Percentiles rank a stretch among this genome's conserved stretches.
phyloP scores from a whole-genome alignment of 139 green algal species.

The Tetradesmus lagerheimii region DNA sequence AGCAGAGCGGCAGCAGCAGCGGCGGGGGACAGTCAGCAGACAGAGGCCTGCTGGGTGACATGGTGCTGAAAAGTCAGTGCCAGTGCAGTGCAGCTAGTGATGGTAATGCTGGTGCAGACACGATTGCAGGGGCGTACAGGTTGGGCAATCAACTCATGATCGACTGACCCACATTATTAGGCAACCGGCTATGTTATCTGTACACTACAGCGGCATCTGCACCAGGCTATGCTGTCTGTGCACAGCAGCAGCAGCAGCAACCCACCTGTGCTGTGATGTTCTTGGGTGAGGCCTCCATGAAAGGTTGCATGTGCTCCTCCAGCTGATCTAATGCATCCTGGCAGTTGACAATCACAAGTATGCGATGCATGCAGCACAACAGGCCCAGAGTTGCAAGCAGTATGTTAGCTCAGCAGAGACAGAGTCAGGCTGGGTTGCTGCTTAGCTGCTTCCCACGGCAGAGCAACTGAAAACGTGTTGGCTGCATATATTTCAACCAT shows the following conservation, averaged over 20 bases:
- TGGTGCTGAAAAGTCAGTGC: no score
- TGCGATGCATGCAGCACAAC: background rate
- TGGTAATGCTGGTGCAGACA: no score
- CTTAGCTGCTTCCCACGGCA: background rate
- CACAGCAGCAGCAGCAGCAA: background rate
- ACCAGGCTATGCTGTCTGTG: background rate
- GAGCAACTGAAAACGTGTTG: background rate
- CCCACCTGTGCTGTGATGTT: background rate
- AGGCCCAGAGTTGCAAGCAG: background rate
- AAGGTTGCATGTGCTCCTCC: slow-evolving; percentile 24
- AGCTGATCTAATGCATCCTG: slow-evolving; percentile 8
- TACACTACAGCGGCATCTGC: no score
- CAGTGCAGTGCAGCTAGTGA: no score
- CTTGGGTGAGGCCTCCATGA: slow-evolving; percentile 26
- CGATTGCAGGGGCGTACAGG: no score
- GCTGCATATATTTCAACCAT: background rate
- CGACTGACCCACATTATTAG: no score
- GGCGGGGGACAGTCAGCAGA: background rate
- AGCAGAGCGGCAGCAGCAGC: background rate
- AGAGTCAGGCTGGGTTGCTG: background rate
- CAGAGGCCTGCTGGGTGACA: no score
- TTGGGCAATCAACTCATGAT: no score
- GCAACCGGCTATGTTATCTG: no score
- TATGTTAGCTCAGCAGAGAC: background rate
- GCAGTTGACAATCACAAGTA: background rate